Evolutionary conservation across 192 early-diverging fungal genomes (phyloP).

Genomic region (Rhizoclosmatium globosum): DNA sequence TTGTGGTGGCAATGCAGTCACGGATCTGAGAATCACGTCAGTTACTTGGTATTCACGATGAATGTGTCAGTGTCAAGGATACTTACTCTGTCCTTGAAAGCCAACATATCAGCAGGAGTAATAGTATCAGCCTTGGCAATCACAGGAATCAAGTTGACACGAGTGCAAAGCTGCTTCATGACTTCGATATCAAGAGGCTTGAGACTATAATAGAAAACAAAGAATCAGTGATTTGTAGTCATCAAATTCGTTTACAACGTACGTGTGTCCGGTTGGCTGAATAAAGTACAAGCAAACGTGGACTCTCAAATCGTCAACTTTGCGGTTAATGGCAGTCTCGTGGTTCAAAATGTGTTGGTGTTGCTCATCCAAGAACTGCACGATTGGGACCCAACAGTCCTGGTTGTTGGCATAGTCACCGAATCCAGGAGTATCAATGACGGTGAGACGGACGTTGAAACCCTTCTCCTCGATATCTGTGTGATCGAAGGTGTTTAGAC

Average conservation of each 20-base stretch:
- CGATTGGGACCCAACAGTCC: slow-evolving; percentile 97
- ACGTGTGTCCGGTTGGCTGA: slow-evolving; percentile 97
- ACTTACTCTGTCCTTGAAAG: slow-evolving; percentile 94
- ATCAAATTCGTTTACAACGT: slow-evolving; percentile 1
- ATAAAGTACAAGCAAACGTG: slow-evolving; percentile 99
- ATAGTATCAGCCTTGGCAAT: slow-evolving; percentile 99
- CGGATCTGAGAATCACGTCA: slow-evolving; percentile 62
- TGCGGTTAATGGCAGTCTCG: slow-evolving; percentile 86
- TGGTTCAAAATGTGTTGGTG: slow-evolving; percentile 94
- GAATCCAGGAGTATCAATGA: slow-evolving; percentile 92
- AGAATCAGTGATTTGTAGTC: slow-evolving; percentile 21
- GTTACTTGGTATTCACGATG: neutral
- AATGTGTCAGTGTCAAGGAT: neutral
- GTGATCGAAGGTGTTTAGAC: neutral
- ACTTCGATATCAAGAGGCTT: slow-evolving; percentile 95
- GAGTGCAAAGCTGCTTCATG: slow-evolving; percentile 95
- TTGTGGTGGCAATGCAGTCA: slow-evolving; percentile 92
- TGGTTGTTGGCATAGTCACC: slow-evolving; percentile 78
- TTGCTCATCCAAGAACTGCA: slow-evolving; percentile 99
- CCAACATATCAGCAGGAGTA: slow-evolving; percentile 86
- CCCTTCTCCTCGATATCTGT: slow-evolving; percentile 95
- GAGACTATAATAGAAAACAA: slow-evolving; percentile 51
- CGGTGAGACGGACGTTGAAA: slow-evolving; percentile 94
- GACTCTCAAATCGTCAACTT: slow-evolving; percentile 92
- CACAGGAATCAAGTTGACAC: slow-evolving; percentile 97